A percentile compares a stretch with the other conserved stretches of the same genome.
These are phyloP conservation scores for Suhomyces coccinellae DNA, from an alignment of 1,139 yeast species.

Conservation along the genomic window DNA sequence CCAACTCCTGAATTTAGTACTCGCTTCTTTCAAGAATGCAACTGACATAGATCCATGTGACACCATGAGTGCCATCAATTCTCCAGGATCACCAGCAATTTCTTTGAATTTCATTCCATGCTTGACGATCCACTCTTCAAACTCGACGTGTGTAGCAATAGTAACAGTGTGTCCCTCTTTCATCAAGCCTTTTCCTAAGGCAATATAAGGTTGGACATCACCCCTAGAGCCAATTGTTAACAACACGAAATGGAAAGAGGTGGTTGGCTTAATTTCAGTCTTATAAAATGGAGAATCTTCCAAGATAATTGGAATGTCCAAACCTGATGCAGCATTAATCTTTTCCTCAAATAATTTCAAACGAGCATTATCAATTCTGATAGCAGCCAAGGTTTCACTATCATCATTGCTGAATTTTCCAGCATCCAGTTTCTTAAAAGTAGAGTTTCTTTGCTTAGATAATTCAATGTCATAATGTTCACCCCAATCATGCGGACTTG, in stretches of 20 bases:
- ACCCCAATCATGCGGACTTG: constrained; percentile 34
- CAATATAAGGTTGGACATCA: constrained; percentile 94
- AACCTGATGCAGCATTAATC: constrained; percentile 57
- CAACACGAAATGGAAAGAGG: constrained; percentile 61
- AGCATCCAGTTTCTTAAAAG: background rate
- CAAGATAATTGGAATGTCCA: constrained; percentile 63
- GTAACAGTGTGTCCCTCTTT: constrained; percentile 81
- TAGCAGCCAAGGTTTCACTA: constrained; percentile 21
- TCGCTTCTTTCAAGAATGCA: constrained; percentile 79
- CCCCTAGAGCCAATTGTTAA: constrained; percentile 94
- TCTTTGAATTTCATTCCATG: constrained; percentile 69
- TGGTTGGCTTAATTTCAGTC: constrained; percentile 53
- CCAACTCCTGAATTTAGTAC: constrained; percentile 76
- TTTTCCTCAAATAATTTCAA: constrained; percentile 63
- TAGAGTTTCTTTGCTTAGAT: constrained; percentile 2
- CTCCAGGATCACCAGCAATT: constrained; percentile 92
- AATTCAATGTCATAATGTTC: constrained; percentile 20
- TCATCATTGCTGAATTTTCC: constrained; percentile 6
- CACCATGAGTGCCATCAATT: constrained; percentile 89
- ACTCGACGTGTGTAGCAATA: constrained; percentile 85
- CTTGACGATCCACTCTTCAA: constrained; percentile 66
- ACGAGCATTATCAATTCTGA: constrained; percentile 48
- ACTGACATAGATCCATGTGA: constrained; percentile 86
- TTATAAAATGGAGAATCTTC: constrained; percentile 63
- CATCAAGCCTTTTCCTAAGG: constrained; percentile 75